Base-by-base conservation (phyloP, 805 yeast species). In the Hanseniaspora guilliermondii region DNA sequence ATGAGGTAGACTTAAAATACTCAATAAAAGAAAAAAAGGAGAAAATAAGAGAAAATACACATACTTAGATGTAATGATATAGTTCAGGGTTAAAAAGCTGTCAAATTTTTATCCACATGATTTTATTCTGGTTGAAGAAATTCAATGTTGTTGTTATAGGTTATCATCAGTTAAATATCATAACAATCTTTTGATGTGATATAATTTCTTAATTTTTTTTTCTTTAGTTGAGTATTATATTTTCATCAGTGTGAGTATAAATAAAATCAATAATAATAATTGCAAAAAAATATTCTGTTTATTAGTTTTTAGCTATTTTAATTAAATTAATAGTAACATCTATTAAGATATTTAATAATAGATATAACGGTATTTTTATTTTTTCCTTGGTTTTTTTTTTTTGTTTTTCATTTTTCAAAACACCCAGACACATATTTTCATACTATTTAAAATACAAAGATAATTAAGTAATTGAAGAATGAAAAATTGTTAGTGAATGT, bases 21-120 rank as follows among this genome's bases (percentile, higher is more conserved):
- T 19, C 27, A 41, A 36, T 42, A 42, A 21, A 25, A 25, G 11
- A 42, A 3, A 50, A 42, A 9, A 42, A 36, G 19, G n/a, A 24
- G 5, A 12, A 30, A 19, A 52, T n/a, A 30, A 30, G 14, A 30
- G 12, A 32, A 14, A 46, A 35, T 33, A 46, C 24, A 33, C 30
- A 33, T 32, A 11, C n/a, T 19, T 38, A 24, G 6, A 30, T 14
- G 21, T 22, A 25, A 17, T 16, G 14, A 21, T 40, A 42, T 42
- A 25, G 19, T 17, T 54, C 56, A 54, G 56, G 53, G 56, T 54
- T 54, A 54, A 54, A 54, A 54, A 54, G 56, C 56, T 54, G 56
- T 54, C 56, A 54, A 54, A 53, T 41, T 54, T 53, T 40, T 54
- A 48, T 48, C 53, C 47, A 41, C 53, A 48, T 44, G 25, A 35